Evolutionary conservation across 2,329 filamentous ascomycete genomes (phyloP).

Genomic region (Tolypocladium nubicola): DNA sequence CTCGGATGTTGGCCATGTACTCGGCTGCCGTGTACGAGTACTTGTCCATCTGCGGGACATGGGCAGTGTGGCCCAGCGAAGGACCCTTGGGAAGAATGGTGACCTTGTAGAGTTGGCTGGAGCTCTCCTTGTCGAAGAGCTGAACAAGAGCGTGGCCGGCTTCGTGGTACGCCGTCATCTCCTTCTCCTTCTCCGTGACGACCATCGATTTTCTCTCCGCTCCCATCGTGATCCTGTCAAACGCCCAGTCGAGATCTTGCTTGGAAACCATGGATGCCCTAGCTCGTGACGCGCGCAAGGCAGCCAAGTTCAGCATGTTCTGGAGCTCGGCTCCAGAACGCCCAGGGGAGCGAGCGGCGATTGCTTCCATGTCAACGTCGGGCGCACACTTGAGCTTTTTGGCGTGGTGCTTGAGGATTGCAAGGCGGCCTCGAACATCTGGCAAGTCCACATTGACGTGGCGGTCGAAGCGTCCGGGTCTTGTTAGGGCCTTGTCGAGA

Average conservation of each 20-base stretch:
- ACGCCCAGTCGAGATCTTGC: conserved; percentile 89
- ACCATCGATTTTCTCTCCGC: conserved; percentile 84
- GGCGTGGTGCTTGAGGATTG: conserved; percentile 88
- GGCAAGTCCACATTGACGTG: conserved; percentile 83
- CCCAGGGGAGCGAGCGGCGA: conserved; percentile 81
- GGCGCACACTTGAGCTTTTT: conserved; percentile 74
- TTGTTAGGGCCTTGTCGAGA: conserved; percentile 87
- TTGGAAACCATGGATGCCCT: conserved; percentile 67
- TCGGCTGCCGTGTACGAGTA: conserved; percentile 81
- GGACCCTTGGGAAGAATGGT: conserved; percentile 90
- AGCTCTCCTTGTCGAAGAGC: conserved; percentile 63
- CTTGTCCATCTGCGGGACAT: conserved; percentile 84
- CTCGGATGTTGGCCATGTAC: conserved; percentile 69
- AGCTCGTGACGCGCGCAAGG: conserved; percentile 83
- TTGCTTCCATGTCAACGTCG: conserved; percentile 72
- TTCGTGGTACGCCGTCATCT: conserved; percentile 93
- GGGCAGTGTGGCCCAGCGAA: conserved; percentile 76
- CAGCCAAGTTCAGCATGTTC: conserved; percentile 93
- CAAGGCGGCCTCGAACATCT: conserved; percentile 85
- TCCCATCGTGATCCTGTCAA: conserved; percentile 96
- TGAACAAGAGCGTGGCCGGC: conserved; percentile 89
- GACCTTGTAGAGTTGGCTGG: conserved; percentile 84
- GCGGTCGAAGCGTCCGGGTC: conserved; percentile 91
- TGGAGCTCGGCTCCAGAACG: conserved; percentile 94
- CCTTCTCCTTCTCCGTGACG: conserved; percentile 86